phyloP scores from a whole-genome alignment of 108 stramenopile species.

The Nitzschia sp. region DNA sequence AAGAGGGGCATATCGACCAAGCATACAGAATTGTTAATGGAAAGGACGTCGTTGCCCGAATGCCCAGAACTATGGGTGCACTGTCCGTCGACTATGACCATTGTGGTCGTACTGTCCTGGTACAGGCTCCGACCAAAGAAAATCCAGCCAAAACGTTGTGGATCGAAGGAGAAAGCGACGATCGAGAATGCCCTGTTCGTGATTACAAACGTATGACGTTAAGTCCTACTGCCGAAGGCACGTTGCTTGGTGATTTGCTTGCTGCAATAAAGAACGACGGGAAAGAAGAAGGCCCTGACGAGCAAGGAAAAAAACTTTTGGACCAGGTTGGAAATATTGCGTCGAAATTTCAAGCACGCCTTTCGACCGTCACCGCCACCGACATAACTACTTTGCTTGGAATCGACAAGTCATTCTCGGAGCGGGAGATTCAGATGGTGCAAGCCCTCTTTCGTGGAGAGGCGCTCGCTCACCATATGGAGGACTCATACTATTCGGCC shows the following conservation, averaged over 20 bases:
- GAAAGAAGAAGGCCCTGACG: neutral
- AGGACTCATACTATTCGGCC: constrained; percentile 75
- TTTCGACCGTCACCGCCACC: constrained; percentile 47
- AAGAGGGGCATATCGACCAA: constrained; percentile 57
- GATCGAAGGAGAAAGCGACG: constrained; percentile 77
- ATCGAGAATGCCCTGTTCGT: constrained; percentile 67
- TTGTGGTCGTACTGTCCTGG: constrained; percentile 73
- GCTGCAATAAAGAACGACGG: constrained; percentile 1
- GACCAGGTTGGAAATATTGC: constrained; percentile 15
- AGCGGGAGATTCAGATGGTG: constrained; percentile 71
- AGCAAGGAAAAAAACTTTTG: constrained; percentile 9
- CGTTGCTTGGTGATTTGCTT: constrained; percentile 67
- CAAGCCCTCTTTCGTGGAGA: constrained; percentile 67
- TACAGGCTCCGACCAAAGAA: constrained; percentile 36
- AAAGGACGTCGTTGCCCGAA: constrained; percentile 80
- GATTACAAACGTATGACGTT: constrained; percentile 57
- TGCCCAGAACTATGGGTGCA: constrained; percentile 76
- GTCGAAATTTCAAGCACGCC: constrained; percentile 34
- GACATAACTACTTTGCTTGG: constrained; percentile 73
- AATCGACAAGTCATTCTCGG: constrained; percentile 71
- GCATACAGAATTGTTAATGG: constrained; percentile 85
- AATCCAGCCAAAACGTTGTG: constrained; percentile 43
- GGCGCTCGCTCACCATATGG: constrained; percentile 80
- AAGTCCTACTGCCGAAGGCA: constrained; percentile 68
- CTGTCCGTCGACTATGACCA: constrained; percentile 82